Percentiles rank a stretch among this genome's conserved stretches.
phyloP scores from a whole-genome alignment of 441 rosid genomes.

The Francoa sonchifolia region DNA sequence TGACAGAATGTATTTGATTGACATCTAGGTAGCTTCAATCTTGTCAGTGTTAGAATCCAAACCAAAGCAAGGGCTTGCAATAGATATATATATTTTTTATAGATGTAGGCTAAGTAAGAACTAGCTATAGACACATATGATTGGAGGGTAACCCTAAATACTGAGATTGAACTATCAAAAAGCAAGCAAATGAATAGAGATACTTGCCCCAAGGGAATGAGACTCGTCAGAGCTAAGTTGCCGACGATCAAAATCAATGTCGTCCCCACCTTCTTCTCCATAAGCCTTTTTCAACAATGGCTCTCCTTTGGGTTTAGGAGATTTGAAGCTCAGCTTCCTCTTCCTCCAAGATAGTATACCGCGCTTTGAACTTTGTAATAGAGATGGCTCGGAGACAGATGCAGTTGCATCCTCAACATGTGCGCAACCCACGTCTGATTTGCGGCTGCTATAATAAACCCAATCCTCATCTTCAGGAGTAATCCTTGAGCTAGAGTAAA shows the following conservation, averaged over 20 bases:
- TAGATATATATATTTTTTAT: no score
- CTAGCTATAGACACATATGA: no score
- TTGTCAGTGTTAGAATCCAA: no score
- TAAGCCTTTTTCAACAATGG: constrained; percentile 75
- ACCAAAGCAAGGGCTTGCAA: no score
- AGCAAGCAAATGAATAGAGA: constrained; percentile 1
- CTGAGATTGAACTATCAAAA: not conserved
- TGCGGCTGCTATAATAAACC: constrained; percentile 67
- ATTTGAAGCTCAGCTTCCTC: constrained; percentile 68
- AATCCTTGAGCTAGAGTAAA: constrained; percentile 29
- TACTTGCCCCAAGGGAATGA: constrained; percentile 41
- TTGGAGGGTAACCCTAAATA: no score
- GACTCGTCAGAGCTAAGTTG: constrained; percentile 76
- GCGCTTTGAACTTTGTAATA: constrained; percentile 40
- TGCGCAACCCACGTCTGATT: constrained; percentile 37
- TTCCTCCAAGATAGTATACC: constrained; percentile 75
- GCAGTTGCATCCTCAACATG: constrained; percentile 23
- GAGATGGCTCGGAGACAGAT: constrained; percentile 29
- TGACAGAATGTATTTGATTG: no score
- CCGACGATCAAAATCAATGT: constrained; percentile 79
- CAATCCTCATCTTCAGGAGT: constrained; percentile 50
- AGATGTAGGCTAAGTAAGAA: no score
- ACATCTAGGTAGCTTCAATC: no score
- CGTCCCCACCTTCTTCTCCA: constrained; percentile 93
- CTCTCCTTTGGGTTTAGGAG: constrained; percentile 77